Evolutionary conservation across 257 asterid species (phyloP).

Genomic region (Lycium ferocissimum): DNA sequence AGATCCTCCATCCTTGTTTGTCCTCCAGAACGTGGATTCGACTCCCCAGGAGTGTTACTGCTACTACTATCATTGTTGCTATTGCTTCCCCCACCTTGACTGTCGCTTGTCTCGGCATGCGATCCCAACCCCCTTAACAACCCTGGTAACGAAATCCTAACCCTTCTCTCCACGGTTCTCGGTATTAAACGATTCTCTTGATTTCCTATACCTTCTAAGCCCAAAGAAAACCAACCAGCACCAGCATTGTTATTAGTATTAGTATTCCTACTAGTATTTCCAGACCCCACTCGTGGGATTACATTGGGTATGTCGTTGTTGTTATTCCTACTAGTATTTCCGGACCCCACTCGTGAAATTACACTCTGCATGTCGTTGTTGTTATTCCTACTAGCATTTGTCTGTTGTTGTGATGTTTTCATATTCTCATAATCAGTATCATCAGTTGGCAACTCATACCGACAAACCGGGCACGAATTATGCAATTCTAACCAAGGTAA

Average conservation of each 20-base stretch:
- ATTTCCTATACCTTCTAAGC: neutral
- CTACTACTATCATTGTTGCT: neutral
- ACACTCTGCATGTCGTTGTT: too few relatives aligned
- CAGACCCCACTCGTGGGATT: too few relatives aligned
- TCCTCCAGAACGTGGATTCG: neutral
- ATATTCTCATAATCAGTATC: neutral
- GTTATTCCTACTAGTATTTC: neutral
- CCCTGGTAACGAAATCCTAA: neutral
- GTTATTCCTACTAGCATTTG: neutral
- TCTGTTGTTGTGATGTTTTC: neutral
- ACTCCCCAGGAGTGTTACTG: neutral
- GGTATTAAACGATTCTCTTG: neutral
- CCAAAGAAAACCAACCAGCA: neutral
- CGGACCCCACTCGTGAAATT: too few relatives aligned
- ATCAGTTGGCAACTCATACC: conserved; percentile 20
- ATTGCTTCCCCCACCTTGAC: neutral
- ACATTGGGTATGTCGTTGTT: too few relatives aligned
- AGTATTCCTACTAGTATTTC: neutral
- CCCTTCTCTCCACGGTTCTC: conserved; percentile 3
- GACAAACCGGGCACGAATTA: conserved; percentile 51
- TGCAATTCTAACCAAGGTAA: conserved; percentile 57
- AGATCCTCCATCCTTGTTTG: neutral
- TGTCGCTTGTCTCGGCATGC: neutral
- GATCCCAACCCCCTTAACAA: neutral
- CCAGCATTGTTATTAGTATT: neutral